Evolutionary conservation across 2,329 filamentous ascomycete species (phyloP), one percentile per base, ranked within the genome.

Genomic region (Nectriaceae sp.): DNA sequence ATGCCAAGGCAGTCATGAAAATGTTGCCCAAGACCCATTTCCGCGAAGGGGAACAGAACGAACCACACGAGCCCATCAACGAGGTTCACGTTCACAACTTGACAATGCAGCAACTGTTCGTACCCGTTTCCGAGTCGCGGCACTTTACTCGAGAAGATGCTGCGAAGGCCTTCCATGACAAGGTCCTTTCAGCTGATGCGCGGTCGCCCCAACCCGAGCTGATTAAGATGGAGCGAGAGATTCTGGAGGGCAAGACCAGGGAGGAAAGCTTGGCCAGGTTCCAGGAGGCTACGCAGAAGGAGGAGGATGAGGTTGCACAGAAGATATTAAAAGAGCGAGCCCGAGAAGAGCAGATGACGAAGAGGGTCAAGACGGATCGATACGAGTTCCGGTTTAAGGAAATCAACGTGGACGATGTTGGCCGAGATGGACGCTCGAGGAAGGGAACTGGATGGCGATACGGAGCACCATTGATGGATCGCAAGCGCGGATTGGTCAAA

Each of bases 21-120:
- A 96, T 97, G 91, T 75, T 97, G 4, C 91, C 90, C 3, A 79
- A 78, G 46, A 89, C 83, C n/a, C 72, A 73, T 66, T 85, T 64
- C 69, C 78, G 51, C 75, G 76, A 46, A 64, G 75, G 58, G 64
- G 77, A 60, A 72, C 82, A 73, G 69, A 66, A 68, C 4, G 21
- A 41, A 16, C 70, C 74, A 0, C 80, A 83, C 59, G 82, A 87
- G 68, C 74, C 80, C 19, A 80, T 86, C 67, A 86, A 85, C 65
- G 83, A 86, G 65, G 70, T 87, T 18, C 77, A 83, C 58, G 75
- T 83, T n/a, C 83, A 86, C 67, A 74, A 75, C 42, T 71, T 76
- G 59, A 84, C 83, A 6, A 76, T 77, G 69, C 79, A 83, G 65
- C 83, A 87, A 67, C 71, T 87, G n/a, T 87, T 85, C 61, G 72